Evolutionary conservation across 345 rosid species (phyloP), one percentile per base, ranked within the genome.

Genomic region (Cardiospermum halicacabum): DNA sequence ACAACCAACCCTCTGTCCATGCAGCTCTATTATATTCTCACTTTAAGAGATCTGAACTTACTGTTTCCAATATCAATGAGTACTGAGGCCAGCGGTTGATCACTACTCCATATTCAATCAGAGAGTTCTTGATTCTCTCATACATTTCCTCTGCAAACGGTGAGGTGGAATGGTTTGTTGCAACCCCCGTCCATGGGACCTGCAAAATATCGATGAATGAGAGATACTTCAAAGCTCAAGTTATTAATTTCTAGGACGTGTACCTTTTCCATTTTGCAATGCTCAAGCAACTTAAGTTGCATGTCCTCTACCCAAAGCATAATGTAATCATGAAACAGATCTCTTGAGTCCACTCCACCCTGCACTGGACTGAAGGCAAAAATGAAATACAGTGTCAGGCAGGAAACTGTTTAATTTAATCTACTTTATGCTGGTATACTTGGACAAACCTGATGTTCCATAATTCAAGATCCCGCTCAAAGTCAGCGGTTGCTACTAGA

Each of bases 141-240:
- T 90, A 90, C 89, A 90, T 88, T 72, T 88, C 95, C 77, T 94
- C 97, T 26, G 95, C 95, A 72, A 94, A 94, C 18, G 96, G 96
- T 70, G 96, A 90, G 43, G 97, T 90, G 65, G 89, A 84, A 75
- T 93, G 84, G 69, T 85, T 93, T 72, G 96, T 84, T 62, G 81
- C 67, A 53, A 86, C 88, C 68, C 98, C 97, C 37, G 91, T 83
- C 90, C 94, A 90, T 12, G 91, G 88, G 40, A 90, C 87, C 97
- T 88, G 81, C 66, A 66, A 75, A 57, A 72, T 58, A 39, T 67
- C 18, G 63, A 59, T 71, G 18, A 34, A 22, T 16, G 65, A 30
- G 53, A 24, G 34, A 39, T 25, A 16, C 19, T 48, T n/a, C n/a
- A n/a, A n/a, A n/a, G n/a, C 51, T 18, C 11, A 2, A 18, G 51